Base-by-base conservation (phyloP, 2,329 filamentous ascomycete species). In the Fusarium newnesense region DNA sequence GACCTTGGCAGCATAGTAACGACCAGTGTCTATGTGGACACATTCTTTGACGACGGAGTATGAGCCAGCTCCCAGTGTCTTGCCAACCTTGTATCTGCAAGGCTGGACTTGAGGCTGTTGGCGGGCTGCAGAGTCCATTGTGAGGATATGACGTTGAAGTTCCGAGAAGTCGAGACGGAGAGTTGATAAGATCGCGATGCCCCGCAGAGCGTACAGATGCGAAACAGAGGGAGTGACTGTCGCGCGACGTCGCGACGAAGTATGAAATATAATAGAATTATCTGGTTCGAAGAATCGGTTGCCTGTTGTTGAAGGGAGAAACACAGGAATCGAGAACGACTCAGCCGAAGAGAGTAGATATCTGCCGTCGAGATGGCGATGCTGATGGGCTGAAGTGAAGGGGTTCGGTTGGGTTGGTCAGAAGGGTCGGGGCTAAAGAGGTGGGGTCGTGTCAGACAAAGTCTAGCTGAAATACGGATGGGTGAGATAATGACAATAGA, bases 21-120 rank as follows among this genome's bases (percentile, higher is more conserved):
- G 91, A 50, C 96, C 96, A 1, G 96, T 98, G 78, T 98, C 96
- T 79, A 98, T 98, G 82, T 99, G 96, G 34, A 98, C 95, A 81
- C 96, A 99, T 85, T 99, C 96, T 83, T 98, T 98, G 72, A 99
- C 96, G 56, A 98, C 96, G 42, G 95, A 98, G 85, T 99, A 99
- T 64, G 95, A 98, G 73, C 96, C 96, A 39, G 96, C 95, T 72
- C 96, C 96, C 63, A 99, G 87, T 30, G 96, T 98, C 88, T 99
- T 99, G 73, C 96, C 96, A 11, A 97, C 97, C 86, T 98, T 99
- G 88, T 99, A 99, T 76, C 95, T 91, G 83, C 96, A 99, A 78
- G 96, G 95, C 84, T 98, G 95, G 72, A 98, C 90, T 82, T 95
- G 92, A 6, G 92, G 76, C 61, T 76, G 77, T 69, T 77, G 76